A percentile compares a stretch with the other conserved stretches of the same genome.
phyloP scores from a whole-genome alignment of 495 filamentous ascomycete species.

The Penicillium robsamsonii region DNA sequence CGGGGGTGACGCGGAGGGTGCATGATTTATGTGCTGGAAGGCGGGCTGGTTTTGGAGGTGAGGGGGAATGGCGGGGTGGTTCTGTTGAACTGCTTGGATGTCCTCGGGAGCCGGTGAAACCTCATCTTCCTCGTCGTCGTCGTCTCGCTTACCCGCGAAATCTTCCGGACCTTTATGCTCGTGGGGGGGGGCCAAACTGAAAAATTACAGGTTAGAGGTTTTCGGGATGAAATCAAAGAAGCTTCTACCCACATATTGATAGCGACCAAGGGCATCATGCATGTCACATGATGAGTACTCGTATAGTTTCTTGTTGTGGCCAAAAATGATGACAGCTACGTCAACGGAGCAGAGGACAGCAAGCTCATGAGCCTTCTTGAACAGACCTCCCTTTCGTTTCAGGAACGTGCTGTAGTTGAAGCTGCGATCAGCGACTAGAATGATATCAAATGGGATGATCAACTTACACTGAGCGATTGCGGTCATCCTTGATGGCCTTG shows the following conservation, averaged over 20 bases:
- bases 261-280: conserved; percentile 79
- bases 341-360: conserved; percentile 97
- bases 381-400: conserved; percentile 96
- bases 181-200: conserved; percentile 85
- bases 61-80: conserved; percentile 60
- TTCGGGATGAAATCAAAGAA: conserved; percentile 4
- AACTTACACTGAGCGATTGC: conserved; percentile 96
- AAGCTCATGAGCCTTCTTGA: conserved; percentile 99
- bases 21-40: conserved; percentile 79
- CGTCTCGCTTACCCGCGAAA: conserved; percentile 79
- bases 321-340: conserved; percentile 97
- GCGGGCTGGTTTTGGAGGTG: conserved; percentile 73
- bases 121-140: conserved; percentile 86
- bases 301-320: conserved; percentile 96
- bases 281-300: conserved; percentile 95
- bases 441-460: neutral
- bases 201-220: conserved; percentile 5
- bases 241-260: conserved; percentile 73
- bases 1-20: conserved; percentile 86
- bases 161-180: conserved; percentile 96
- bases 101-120: conserved; percentile 62
- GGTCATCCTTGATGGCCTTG: conserved; percentile 99
- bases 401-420: conserved; percentile 74
- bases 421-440: conserved; percentile 2
- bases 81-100: conserved; percentile 41